phyloP scores from a whole-genome alignment of 73 alveolate genomes.

The Urostyla sp. region DNA sequence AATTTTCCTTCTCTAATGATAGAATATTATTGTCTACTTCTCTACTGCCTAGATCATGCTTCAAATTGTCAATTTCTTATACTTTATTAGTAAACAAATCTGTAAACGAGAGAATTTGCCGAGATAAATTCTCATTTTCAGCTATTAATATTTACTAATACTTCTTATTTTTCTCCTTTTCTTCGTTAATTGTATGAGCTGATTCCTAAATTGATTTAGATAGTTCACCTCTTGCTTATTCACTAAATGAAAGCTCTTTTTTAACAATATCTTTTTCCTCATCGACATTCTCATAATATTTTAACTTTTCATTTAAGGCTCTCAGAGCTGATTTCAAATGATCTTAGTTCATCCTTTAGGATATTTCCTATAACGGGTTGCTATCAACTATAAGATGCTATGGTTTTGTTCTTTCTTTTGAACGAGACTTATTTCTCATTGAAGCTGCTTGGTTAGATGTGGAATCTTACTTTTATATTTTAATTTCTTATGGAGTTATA shows the following conservation, averaged over 20 bases:
- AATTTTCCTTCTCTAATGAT: not conserved
- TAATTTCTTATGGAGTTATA: not conserved
- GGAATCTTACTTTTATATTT: not conserved
- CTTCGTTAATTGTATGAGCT: slow-evolving; percentile 36
- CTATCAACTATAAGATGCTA: not conserved
- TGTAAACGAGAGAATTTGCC: slow-evolving; percentile 19
- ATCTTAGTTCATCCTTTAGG: slow-evolving; percentile 13
- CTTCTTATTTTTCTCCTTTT: slow-evolving; percentile 33
- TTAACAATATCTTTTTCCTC: not conserved
- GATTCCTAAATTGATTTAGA: slow-evolving; percentile 30
- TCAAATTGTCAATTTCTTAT: slow-evolving; percentile 39
- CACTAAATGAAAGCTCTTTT: slow-evolving; percentile 6
- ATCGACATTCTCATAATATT: slow-evolving; percentile 46
- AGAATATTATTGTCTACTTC: slow-evolving; percentile 3
- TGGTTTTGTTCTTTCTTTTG: not conserved
- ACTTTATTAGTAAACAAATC: slow-evolving; percentile 54
- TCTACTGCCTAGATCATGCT: not conserved
- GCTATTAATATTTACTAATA: slow-evolving; percentile 35
- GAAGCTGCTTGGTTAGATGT: no score
- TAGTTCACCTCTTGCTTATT: slow-evolving; percentile 40
- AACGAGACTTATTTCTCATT: no score
- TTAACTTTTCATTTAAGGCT: slow-evolving; percentile 49
- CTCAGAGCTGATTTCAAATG: slow-evolving; percentile 45
- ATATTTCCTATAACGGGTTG: no score
- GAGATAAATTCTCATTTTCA: slow-evolving; percentile 19